A percentile compares a stretch with the other conserved stretches of the same genome.
Conservation (phyloP, 345 rosid genomes). For the Ceriops tagal region DNA sequence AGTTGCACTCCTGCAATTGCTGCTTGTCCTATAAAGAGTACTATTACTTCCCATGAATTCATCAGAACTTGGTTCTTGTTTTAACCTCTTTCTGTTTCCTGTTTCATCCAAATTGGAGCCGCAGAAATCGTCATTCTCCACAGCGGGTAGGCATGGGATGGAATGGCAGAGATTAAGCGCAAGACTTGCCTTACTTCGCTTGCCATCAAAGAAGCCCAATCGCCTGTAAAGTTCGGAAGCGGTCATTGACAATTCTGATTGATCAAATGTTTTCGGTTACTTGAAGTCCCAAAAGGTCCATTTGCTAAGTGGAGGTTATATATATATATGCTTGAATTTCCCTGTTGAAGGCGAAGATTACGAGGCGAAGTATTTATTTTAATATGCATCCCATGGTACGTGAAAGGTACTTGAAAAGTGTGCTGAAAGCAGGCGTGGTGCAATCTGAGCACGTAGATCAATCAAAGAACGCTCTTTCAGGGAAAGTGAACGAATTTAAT, state of each 20-base stretch:
- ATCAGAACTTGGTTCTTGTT: slow-evolving; percentile 7
- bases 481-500: slow-evolving; percentile 12
- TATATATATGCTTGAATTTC: slow-evolving; percentile 4
- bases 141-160: background rate
- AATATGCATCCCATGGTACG: background rate
- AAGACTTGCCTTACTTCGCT: slow-evolving; percentile 9
- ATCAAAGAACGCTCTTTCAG: slow-evolving; percentile 15
- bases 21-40: background rate
- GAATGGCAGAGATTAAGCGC: slow-evolving; percentile 23
- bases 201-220: slow-evolving; percentile 10
- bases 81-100: slow-evolving; percentile 26
- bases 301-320: slow-evolving; percentile 8
- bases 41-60: slow-evolving; percentile 8
- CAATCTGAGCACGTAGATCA: slow-evolving; percentile 34
- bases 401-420: slow-evolving; percentile 1
- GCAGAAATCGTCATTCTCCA: background rate
- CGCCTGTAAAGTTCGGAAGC: slow-evolving; percentile 13
- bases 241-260: slow-evolving; percentile 8
- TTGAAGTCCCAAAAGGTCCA: background rate
- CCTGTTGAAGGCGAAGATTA: slow-evolving; percentile 13
- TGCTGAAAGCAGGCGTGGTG: slow-evolving; percentile 21
- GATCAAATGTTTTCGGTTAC: slow-evolving; percentile 4
- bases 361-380: slow-evolving; percentile 12
- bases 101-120: slow-evolving; percentile 15
- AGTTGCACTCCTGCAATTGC: background rate